Percentiles rank a stretch among this genome's conserved stretches.
These are phyloP conservation scores for Hygrocybe coccinea DNA, from an alignment of 768 basidiomycete species.

Conservation along the genomic window DNA sequence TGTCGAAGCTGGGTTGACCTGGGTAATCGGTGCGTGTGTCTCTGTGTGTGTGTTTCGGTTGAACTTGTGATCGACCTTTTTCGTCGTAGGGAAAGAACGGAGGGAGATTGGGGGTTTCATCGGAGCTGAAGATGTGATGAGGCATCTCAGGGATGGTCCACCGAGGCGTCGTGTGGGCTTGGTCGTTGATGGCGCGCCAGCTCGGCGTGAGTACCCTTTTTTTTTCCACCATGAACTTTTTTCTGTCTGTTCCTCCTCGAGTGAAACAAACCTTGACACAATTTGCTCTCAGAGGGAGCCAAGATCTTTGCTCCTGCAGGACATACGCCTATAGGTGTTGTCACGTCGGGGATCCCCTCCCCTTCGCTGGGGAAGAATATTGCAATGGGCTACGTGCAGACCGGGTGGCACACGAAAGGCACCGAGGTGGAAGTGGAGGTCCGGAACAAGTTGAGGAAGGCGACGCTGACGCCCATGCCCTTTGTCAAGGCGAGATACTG, in stretches of 20 bases:
- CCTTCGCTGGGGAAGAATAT: slow-evolving; percentile 88
- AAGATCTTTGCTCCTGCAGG: slow-evolving; percentile 58
- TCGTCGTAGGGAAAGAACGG: slow-evolving; percentile 69
- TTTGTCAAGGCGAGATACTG: slow-evolving; percentile 83
- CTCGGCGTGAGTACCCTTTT: slow-evolving; percentile 55
- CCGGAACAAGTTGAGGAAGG: slow-evolving; percentile 71
- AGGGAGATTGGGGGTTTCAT: slow-evolving; percentile 69
- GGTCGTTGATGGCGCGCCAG: slow-evolving; percentile 78
- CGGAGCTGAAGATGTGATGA: slow-evolving; percentile 66
- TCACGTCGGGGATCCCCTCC: slow-evolving; percentile 95
- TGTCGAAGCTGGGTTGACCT: slow-evolving; percentile 85
- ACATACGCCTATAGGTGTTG: slow-evolving; percentile 59
- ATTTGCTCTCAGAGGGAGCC: slow-evolving; percentile 62
- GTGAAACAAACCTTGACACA: no score
- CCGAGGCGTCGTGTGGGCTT: slow-evolving; percentile 75
- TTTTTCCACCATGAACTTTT: neutral
- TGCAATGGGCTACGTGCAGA: slow-evolving; percentile 88
- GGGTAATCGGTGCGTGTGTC: slow-evolving; percentile 77
- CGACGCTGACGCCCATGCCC: slow-evolving; percentile 77
- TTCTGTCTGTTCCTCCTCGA: neutral
- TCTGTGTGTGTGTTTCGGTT: neutral
- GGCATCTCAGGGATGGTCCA: slow-evolving; percentile 77
- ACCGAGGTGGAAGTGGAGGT: slow-evolving; percentile 83
- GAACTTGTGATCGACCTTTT: neutral
- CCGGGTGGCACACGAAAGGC: slow-evolving; percentile 86